Conservation (phyloP, 345 rosid species). For the Garcia nutans region DNA sequence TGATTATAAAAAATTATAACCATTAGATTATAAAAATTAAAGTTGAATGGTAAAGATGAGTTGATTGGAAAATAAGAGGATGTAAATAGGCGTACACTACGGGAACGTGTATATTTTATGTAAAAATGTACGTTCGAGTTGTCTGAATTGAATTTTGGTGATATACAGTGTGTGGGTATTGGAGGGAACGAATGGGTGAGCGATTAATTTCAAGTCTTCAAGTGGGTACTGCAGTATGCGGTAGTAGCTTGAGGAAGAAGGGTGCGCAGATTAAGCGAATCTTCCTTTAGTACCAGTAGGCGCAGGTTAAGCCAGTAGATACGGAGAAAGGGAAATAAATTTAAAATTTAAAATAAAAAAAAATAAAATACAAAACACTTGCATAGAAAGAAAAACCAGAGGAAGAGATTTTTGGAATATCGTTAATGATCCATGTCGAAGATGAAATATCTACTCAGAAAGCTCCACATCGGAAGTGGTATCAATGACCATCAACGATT, state of each 20-base stretch:
- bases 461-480: slow-evolving; percentile 89
- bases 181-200: slow-evolving; percentile 34
- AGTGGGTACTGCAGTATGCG: slow-evolving; percentile 25
- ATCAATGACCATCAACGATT: slow-evolving; percentile 54
- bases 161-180: not conserved
- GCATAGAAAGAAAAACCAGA: slow-evolving; percentile 10
- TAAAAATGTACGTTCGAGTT: not conserved
- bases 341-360: not conserved
- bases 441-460: slow-evolving; percentile 86
- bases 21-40: too few species aligned
- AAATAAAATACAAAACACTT: not conserved
- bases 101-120: too few species aligned
- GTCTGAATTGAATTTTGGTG: not conserved
- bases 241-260: slow-evolving; percentile 56
- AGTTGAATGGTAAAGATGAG: too few species aligned
- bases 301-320: slow-evolving; percentile 48
- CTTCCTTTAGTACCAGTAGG: slow-evolving; percentile 37
- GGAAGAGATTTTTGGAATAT: slow-evolving; percentile 15
- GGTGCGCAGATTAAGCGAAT: slow-evolving; percentile 75
- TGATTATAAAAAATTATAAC: too few species aligned
- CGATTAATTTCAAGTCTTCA: slow-evolving; percentile 48
- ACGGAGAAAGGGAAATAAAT: not conserved
- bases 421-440: slow-evolving; percentile 91
- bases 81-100: not conserved
- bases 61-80: slow-evolving; percentile 1